These are phyloP conservation scores for Cetradonia linearis DNA, from an alignment of 495 filamentous ascomycete genomes.

Conservation along the genomic window DNA sequence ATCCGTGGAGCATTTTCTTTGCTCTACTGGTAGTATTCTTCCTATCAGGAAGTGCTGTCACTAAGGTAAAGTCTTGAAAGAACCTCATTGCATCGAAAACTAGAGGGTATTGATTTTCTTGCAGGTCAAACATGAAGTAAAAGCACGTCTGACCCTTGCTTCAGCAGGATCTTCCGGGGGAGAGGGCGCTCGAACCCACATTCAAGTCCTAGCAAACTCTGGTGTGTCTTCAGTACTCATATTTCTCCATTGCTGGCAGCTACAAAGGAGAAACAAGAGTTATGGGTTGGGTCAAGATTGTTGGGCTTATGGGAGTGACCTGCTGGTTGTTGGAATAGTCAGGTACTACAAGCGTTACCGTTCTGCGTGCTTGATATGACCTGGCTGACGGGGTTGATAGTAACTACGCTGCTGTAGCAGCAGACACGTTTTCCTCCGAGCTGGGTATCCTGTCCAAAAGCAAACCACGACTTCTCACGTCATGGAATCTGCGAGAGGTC, in stretches of 20 bases:
- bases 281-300: constrained; percentile 22
- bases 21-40: constrained; percentile 77
- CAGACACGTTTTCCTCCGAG: constrained; percentile 93
- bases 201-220: constrained; percentile 89
- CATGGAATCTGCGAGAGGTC: constrained; percentile 60
- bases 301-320: constrained; percentile 35
- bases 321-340: constrained; percentile 49
- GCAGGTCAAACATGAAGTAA: constrained; percentile 78
- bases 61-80: constrained; percentile 47
- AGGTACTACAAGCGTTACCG: constrained; percentile 21
- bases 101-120: constrained; percentile 12
- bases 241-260: constrained; percentile 57
- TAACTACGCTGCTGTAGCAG: constrained; percentile 83
- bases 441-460: constrained; percentile 77
- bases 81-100: constrained; percentile 9
- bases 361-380: background rate
- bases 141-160: constrained; percentile 67
- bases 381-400: constrained; percentile 14
- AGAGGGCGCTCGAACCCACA: constrained; percentile 70
- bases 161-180: constrained; percentile 60
- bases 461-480: constrained; percentile 77
- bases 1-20: constrained; percentile 88
- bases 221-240: constrained; percentile 63
- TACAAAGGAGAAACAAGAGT: constrained; percentile 36
- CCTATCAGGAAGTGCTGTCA: constrained; percentile 69